Base-by-base conservation (phyloP, 768 basidiomycete species). In the Leccinum longicurvipes region DNA sequence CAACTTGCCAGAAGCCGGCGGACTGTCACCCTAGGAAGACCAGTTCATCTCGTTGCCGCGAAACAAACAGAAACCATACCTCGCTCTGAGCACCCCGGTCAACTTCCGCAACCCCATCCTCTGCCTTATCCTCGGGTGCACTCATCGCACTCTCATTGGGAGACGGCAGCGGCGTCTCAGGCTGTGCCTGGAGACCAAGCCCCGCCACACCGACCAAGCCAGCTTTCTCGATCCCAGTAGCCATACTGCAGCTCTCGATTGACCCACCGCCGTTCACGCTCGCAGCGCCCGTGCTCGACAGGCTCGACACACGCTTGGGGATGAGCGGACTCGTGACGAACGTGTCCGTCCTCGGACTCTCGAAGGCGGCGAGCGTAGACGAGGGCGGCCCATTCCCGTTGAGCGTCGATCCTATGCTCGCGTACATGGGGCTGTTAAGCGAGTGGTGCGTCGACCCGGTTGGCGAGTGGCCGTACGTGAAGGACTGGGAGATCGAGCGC, bases 41-140 rank as follows among this genome's bases (percentile, higher is more conserved):
- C 14, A 3, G 11, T 51, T 2, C 4, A 14, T 5, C 45, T 6
- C 31, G 21, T 63, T 47, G 29, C 47, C 34, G 23, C 39, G 9
- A 46, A 54, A 61, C 8, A 46, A n/a, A 45, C 25, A 19, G 11
- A 19, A 19, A 41, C 19, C 82, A 52, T 60, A 89, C 90, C 67
- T 92, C 91, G 67, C 89, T 91, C 69, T 87, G 73, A 46, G 70
- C 77, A 63, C 74, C 69, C 63, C 82, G 66, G 57, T 89, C 87
- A 12, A 84, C 85, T 4, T 72, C 74, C 28, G 56, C 67, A 5
- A 62, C 62, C 19, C 19, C n/a, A 24, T 15, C 15, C 28, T 67
- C 70, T 6, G 67, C 60, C 31, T 65, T 64, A 12, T 72, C 73
- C n/a, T 70, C 79, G 1, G 57, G 50, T 10, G 15, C 25, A 39